phyloP scores from a whole-genome alignment of 176 grass and related monocot species.

The Poa pratensis region DNA sequence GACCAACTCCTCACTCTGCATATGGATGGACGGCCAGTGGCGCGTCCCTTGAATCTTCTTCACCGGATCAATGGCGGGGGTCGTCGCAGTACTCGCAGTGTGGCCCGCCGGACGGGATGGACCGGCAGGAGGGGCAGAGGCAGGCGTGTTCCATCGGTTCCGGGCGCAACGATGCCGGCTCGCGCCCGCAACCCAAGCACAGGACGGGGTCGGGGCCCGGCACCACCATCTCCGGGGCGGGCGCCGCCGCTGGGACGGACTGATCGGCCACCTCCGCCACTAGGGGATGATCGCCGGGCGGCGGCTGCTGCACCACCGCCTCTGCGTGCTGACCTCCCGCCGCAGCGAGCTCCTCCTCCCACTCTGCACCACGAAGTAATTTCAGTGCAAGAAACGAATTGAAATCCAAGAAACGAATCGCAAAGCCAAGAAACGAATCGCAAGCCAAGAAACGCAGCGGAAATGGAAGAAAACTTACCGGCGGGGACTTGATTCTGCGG shows the following conservation, averaged over 20 bases:
- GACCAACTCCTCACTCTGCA: slow-evolving; percentile 5
- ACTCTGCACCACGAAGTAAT: too few relatives aligned
- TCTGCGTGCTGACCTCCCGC: background rate
- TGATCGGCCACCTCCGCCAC: background rate
- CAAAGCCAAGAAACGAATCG: background rate
- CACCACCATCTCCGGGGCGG: background rate
- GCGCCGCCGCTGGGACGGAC: background rate
- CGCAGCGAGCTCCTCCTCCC: too few relatives aligned
- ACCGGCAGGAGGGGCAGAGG: background rate
- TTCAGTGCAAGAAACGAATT: too few relatives aligned
- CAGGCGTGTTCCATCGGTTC: background rate
- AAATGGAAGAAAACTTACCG: background rate
- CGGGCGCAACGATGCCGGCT: background rate
- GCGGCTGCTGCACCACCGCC: background rate
- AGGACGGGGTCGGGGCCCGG: background rate
- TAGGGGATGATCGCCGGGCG: background rate
- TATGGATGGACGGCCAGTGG: background rate
- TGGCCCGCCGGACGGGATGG: too few relatives aligned
- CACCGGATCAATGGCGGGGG: background rate
- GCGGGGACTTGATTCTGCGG: background rate
- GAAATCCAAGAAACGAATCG: background rate
- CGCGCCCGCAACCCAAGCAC: background rate
- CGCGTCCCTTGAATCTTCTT: background rate
- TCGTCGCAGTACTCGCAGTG: background rate
- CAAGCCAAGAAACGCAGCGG: background rate